These are phyloP conservation scores for Nicotiana paniculata DNA, from an alignment of 257 asterid genomes.

Conservation along the genomic window DNA sequence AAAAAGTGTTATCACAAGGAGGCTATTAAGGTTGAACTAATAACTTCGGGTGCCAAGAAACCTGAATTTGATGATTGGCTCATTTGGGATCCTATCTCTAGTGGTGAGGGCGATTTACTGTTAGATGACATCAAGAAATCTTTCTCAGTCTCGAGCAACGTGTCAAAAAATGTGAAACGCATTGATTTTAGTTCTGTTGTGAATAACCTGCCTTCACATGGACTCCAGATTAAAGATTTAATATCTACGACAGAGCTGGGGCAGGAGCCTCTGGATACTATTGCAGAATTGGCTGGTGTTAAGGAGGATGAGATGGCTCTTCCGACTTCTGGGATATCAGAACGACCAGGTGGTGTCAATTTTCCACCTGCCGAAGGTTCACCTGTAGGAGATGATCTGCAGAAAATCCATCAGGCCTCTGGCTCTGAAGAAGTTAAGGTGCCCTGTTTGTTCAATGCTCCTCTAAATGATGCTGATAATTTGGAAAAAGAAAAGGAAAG, in stretches of 20 bases:
- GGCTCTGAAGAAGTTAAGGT: slow-evolving; percentile 20
- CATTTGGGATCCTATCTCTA: slow-evolving; percentile 88
- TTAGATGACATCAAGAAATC: slow-evolving; percentile 78
- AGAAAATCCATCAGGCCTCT: slow-evolving; percentile 16
- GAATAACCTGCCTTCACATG: slow-evolving; percentile 63
- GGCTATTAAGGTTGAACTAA: slow-evolving; percentile 61
- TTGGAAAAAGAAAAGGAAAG: slow-evolving; percentile 15
- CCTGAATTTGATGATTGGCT: slow-evolving; percentile 58
- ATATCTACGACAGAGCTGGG: slow-evolving; percentile 12
- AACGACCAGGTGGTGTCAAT: slow-evolving; percentile 17
- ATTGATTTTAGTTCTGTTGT: slow-evolving; percentile 42
- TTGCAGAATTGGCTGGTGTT: slow-evolving; percentile 11
- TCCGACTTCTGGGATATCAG: slow-evolving; percentile 26
- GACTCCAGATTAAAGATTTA: slow-evolving; percentile 56
- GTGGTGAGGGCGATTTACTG: slow-evolving; percentile 87
- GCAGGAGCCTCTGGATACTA: slow-evolving; percentile 20
- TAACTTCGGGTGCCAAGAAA: slow-evolving; percentile 39
- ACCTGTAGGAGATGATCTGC: slow-evolving; percentile 15
- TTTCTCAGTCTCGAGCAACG: slow-evolving; percentile 40
- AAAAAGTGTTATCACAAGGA: slow-evolving; percentile 68
- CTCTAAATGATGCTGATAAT: slow-evolving; percentile 10
- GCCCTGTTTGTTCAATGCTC: slow-evolving; percentile 16
- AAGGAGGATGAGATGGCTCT: slow-evolving; percentile 30
- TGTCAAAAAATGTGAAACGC: slow-evolving; percentile 35
- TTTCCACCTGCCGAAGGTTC: slow-evolving; percentile 13